A percentile compares a stretch with the other conserved stretches of the same genome.
Conservation (phyloP, 768 basidiomycete genomes). For the Suillus americanus region DNA sequence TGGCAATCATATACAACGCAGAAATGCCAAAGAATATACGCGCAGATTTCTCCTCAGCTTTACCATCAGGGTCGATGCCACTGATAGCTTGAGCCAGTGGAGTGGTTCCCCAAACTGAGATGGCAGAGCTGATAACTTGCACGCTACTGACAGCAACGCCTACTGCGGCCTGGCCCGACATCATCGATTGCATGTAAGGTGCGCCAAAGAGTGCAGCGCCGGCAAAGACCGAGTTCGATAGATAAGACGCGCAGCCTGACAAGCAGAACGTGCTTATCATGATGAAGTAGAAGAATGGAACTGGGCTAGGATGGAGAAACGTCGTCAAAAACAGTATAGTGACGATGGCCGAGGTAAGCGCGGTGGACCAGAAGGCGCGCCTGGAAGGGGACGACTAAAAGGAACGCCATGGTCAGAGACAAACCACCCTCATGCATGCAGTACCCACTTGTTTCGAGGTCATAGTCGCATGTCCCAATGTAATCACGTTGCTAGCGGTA, state of each 20-base stretch:
- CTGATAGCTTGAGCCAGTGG: slow-evolving; percentile 18
- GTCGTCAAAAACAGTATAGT: slow-evolving; percentile 67
- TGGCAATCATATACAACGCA: slow-evolving; percentile 58
- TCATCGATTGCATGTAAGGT: slow-evolving; percentile 66
- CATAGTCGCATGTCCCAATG: slow-evolving; percentile 72
- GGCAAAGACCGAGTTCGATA: slow-evolving; percentile 76
- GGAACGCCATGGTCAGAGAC: background rate
- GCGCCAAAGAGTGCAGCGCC: slow-evolving; percentile 83
- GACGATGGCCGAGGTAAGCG: slow-evolving; percentile 52
- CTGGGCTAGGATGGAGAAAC: slow-evolving; percentile 51
- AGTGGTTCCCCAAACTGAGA: slow-evolving; percentile 52
- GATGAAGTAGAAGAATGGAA: slow-evolving; percentile 64
- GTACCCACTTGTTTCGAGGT: slow-evolving; percentile 63
- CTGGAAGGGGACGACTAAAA: slow-evolving; percentile 59
- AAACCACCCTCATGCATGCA: background rate
- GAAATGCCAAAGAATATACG: slow-evolving; percentile 74
- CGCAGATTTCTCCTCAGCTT: slow-evolving; percentile 67
- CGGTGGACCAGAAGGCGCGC: slow-evolving; percentile 51
- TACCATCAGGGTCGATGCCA: slow-evolving; percentile 32
- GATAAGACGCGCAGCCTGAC: slow-evolving; percentile 65
- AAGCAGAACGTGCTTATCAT: slow-evolving; percentile 59
- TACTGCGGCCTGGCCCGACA: slow-evolving; percentile 85
- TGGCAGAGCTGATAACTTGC: slow-evolving; percentile 64
- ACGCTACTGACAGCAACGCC: slow-evolving; percentile 79
- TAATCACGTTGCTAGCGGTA: slow-evolving; percentile 65